Percentiles rank a stretch among this genome's conserved stretches.
phyloP scores from a whole-genome alignment of 345 rosid genomes.

The Hypericum androsaemum region DNA sequence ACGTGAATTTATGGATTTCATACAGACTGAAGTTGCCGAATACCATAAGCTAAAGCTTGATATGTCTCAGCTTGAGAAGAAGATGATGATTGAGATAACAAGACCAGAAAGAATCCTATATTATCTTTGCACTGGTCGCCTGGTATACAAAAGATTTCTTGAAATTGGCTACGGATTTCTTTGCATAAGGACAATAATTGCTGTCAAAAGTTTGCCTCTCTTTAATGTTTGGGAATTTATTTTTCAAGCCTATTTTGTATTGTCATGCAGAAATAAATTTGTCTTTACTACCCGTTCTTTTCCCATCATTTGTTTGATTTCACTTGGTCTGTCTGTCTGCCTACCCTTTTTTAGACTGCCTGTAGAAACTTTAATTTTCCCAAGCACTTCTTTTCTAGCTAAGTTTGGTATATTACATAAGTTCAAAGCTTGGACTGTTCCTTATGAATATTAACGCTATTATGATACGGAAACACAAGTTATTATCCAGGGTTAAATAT shows the following conservation, averaged over 20 bases:
- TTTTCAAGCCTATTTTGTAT: conserved; percentile 7
- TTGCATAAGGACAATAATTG: not conserved
- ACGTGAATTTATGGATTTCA: not conserved
- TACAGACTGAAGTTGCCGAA: conserved; percentile 77
- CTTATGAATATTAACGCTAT: no score
- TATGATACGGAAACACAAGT: no score
- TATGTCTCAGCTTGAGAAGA: conserved; percentile 75
- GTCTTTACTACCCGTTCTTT: no score
- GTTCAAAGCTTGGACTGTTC: no score
- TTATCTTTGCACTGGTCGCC: conserved; percentile 83
- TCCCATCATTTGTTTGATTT: no score
- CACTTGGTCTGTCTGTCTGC: no score
- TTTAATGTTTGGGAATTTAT: not conserved
- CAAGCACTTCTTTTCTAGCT: no score
- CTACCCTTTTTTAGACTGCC: no score
- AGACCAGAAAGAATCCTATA: conserved; percentile 93
- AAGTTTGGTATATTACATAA: no score
- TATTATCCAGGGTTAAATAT: no score
- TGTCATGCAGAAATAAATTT: conserved; percentile 6
- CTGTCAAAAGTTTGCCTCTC: not conserved
- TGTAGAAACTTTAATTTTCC: no score
- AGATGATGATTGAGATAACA: conserved; percentile 80
- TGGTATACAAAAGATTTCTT: conserved; percentile 33
- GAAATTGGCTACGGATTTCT: not conserved
- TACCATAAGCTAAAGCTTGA: conserved; percentile 85